A percentile compares a stretch with the other conserved stretches of the same genome.
These are phyloP conservation scores for Cucumis variabilis DNA, from an alignment of 331 rosid genomes.

Conservation along the genomic window DNA sequence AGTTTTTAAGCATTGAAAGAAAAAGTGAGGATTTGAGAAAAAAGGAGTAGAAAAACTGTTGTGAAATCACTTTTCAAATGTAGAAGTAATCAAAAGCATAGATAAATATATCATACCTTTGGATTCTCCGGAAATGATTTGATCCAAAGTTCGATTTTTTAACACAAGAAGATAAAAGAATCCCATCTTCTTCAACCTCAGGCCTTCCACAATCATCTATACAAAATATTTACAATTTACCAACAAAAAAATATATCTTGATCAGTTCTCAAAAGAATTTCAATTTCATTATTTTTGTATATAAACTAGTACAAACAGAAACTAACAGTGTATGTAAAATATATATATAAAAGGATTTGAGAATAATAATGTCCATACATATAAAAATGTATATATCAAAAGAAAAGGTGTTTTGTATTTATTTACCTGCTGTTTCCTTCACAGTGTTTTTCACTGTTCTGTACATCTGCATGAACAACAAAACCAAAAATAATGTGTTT, in stretches of 20 bases:
- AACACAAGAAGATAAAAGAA: not conserved
- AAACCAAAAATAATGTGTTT: not conserved
- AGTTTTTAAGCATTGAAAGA: no score
- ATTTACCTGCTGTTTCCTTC: conserved; percentile 34
- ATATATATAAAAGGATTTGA: not conserved
- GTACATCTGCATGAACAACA: conserved; percentile 35
- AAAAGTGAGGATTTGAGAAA: not conserved
- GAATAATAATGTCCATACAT: not conserved
- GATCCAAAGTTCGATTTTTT: not conserved
- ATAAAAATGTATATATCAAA: not conserved
- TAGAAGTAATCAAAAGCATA: not conserved
- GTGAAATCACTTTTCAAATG: not conserved
- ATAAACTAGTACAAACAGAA: no score
- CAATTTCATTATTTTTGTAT: no score
- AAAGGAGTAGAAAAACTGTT: not conserved
- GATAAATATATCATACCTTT: not conserved
- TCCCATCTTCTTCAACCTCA: not conserved
- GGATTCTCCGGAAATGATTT: not conserved
- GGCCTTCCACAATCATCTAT: conserved; percentile 16
- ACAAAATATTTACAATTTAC: not conserved
- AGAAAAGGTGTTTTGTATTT: not conserved
- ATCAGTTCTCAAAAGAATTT: no score
- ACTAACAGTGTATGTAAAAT: not conserved
- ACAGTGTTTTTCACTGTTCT: conserved; percentile 35
- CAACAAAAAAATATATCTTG: not conserved